Evolutionary conservation across 192 early-diverging fungal species (phyloP), one percentile per base, ranked within the genome.

Genomic region (Coemansia reversa): DNA sequence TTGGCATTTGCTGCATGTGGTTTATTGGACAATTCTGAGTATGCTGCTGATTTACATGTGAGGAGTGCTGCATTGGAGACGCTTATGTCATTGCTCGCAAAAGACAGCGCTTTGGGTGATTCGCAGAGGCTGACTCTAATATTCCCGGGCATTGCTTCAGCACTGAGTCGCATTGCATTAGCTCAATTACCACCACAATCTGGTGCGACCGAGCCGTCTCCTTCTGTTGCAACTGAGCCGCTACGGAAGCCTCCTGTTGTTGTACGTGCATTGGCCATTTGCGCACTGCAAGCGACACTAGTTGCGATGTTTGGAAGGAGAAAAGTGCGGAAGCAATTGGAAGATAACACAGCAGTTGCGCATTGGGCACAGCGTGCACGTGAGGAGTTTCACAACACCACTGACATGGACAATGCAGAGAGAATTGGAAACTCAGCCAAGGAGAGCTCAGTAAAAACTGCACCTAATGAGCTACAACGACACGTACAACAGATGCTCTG

Each of bases 11-110:
- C 27, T 3, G 65, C 67, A 7, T 74, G 71, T 30, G 71, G 49
- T n/a, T 32, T 79, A 49, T 51, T 79, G 5, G 71, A 79, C 35
- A 79, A 62, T 29, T 67, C 71, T 1, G 76, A 79, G 58, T 6
- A 48, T 14, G 54, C 71, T 0, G 67, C 56, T 11, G 62, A 70
- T 23, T 62, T 58, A 35, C 33, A 35, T 2, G 51, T 79, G 0
- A 49, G 71, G 2, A 4, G 35, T 5, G 18, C 35, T 16, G 76
- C 76, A 8, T 39, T 79, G 12, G 70, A 70, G 5, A 54, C 67
- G 7, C 48, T 79, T 32, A 3, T 23, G 8, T 66, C 67, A 3
- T 33, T 66, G 2, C 22, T 50, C 20, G 5, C 9, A 0, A 23
- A 23, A 0, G 1, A n/a, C 2, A 60, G 62, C 3, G 42, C 66